These are phyloP conservation scores for Aristolochia fimbriata DNA, from an alignment of 164 flowering plant genomes.

Conservation along the genomic window DNA sequence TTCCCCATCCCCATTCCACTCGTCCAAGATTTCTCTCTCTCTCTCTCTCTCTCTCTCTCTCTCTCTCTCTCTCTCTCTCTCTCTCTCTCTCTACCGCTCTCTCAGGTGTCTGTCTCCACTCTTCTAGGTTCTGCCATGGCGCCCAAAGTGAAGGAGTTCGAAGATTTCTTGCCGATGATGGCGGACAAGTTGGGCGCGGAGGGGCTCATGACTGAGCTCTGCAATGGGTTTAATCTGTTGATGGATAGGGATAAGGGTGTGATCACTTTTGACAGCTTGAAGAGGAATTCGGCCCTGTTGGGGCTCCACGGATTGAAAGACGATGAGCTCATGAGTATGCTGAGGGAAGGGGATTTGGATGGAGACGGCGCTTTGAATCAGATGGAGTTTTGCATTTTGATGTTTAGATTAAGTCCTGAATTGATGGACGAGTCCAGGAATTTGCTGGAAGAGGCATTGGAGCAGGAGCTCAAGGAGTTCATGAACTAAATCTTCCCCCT, in stretches of 20 bases:
- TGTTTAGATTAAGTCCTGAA: constrained; percentile 46
- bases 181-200: constrained; percentile 25
- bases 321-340: constrained; percentile 27
- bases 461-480: constrained; percentile 2
- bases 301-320: constrained; percentile 22
- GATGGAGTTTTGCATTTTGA: constrained; percentile 54
- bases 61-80: not conserved
- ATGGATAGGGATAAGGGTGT: constrained; percentile 23
- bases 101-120: not conserved
- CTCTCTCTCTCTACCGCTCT: not conserved
- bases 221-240: constrained; percentile 28
- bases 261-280: constrained; percentile 31
- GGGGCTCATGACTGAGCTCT: constrained; percentile 23
- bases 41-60: not conserved
- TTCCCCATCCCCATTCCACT: not conserved
- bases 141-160: constrained; percentile 10
- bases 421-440: constrained; percentile 22
- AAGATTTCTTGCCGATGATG: constrained; percentile 28
- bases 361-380: constrained; percentile 44
- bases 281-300: constrained; percentile 18
- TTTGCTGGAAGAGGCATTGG: constrained; percentile 14
- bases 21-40: not conserved
- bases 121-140: constrained; percentile 2
- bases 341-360: constrained; percentile 46
- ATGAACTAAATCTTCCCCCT: not conserved